Evolutionary conservation across 164 flowering plant species (phyloP).

Genomic region (Nymphaea thermarum): DNA sequence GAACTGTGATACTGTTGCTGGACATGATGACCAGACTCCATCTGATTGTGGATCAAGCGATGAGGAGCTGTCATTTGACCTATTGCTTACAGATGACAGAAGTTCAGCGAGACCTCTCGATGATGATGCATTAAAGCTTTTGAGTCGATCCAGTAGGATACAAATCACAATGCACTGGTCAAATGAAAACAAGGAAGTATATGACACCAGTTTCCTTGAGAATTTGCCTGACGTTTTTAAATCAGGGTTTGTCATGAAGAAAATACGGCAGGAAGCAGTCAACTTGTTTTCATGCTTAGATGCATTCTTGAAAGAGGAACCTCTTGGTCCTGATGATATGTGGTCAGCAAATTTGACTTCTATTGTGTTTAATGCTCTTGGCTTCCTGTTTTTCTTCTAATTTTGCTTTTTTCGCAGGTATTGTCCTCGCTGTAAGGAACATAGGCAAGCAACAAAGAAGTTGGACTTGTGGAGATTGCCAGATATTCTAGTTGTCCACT

Average conservation of each 20-base stretch:
- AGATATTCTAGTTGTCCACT: constrained; percentile 81
- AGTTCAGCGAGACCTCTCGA: constrained; percentile 28
- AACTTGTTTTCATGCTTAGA: constrained; percentile 89
- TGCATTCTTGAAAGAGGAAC: constrained; percentile 93
- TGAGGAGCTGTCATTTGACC: constrained; percentile 32
- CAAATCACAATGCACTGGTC: constrained; percentile 71
- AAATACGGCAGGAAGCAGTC: constrained; percentile 67
- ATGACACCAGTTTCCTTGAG: constrained; percentile 61
- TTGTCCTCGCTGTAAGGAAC: constrained; percentile 91
- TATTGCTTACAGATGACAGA: constrained; percentile 46
- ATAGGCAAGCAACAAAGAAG: constrained; percentile 86
- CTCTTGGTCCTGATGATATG: constrained; percentile 97
- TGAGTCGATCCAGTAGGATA: constrained; percentile 16
- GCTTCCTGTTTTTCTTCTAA: background rate
- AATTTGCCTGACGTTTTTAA: constrained; percentile 80
- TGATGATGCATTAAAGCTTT: constrained; percentile 27
- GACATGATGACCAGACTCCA: too few relatives aligned
- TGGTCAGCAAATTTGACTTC: constrained; percentile 28
- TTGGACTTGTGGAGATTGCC: constrained; percentile 95
- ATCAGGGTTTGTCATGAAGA: constrained; percentile 47
- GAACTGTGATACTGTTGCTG: constrained; percentile 7
- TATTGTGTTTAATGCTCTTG: background rate
- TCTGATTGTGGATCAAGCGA: constrained; percentile 14
- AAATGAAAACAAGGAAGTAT: constrained; percentile 46
- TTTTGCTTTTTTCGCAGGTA: constrained; percentile 35